Evolutionary conservation across 257 asterid genomes (phyloP).

Genomic region (Penstemon barbatus): DNA sequence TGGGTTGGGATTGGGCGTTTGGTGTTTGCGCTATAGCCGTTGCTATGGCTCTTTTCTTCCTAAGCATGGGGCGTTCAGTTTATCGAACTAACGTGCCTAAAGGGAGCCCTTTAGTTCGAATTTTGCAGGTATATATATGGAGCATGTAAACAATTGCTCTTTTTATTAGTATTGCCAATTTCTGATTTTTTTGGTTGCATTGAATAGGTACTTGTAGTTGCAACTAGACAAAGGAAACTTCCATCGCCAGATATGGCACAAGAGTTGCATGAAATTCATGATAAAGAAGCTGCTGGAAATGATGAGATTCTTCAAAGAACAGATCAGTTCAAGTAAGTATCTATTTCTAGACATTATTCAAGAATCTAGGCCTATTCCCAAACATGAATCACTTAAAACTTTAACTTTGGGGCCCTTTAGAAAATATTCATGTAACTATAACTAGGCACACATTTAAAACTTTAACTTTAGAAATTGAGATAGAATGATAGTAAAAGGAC

Average conservation of each 20-base stretch:
- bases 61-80: conserved; percentile 51
- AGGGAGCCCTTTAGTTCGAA: conserved; percentile 62
- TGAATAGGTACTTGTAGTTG: conserved; percentile 67
- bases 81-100: conserved; percentile 52
- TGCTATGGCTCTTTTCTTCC: conserved; percentile 40
- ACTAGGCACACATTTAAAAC: too few species aligned
- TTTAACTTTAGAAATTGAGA: too few species aligned
- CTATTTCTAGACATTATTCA: too few species aligned
- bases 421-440: too few species aligned
- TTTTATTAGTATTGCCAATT: background rate
- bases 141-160: background rate
- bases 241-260: conserved; percentile 43
- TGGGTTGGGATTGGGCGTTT: conserved; percentile 83
- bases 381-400: too few species aligned
- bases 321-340: conserved; percentile 59
- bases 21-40: conserved; percentile 57
- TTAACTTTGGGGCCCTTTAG: too few species aligned
- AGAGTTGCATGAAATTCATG: conserved; percentile 52
- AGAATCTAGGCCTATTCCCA: too few species aligned
- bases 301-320: conserved; percentile 61
- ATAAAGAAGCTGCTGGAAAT: conserved; percentile 46
- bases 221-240: conserved; percentile 49
- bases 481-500: too few species aligned
- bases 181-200: background rate
- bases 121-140: conserved; percentile 44